These are phyloP conservation scores for Leucocoprinus leucothites DNA, from an alignment of 768 basidiomycete species.

Conservation along the genomic window DNA sequence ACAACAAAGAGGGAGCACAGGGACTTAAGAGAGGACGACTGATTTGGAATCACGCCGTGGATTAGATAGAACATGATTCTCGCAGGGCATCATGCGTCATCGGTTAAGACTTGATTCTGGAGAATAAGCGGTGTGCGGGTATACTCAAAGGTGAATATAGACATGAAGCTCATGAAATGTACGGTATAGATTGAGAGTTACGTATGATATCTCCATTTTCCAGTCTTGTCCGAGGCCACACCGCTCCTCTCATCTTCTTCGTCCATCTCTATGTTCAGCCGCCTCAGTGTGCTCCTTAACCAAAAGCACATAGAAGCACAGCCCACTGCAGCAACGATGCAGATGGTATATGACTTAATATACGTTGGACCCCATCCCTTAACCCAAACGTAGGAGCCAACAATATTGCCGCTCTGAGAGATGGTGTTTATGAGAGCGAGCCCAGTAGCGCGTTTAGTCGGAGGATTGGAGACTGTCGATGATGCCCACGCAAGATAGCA, in stretches of 20 bases:
- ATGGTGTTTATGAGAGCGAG: conserved; percentile 81
- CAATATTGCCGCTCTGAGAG: conserved; percentile 79
- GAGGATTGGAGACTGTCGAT: conserved; percentile 53
- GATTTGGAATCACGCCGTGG: too few relatives aligned
- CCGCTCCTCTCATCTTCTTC: conserved; percentile 31
- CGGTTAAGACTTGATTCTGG: too few relatives aligned
- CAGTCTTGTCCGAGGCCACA: conserved; percentile 29
- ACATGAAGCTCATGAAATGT: too few relatives aligned
- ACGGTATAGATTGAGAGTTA: not conserved
- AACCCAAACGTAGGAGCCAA: conserved; percentile 80
- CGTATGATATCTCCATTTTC: conserved; percentile 10
- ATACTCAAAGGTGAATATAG: too few relatives aligned
- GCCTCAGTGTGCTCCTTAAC: conserved; percentile 44
- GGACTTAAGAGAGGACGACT: too few relatives aligned
- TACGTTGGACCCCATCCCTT: conserved; percentile 69
- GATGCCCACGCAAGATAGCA: conserved; percentile 56
- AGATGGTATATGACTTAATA: conserved; percentile 67
- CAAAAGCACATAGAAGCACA: conserved; percentile 47
- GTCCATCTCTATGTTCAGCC: conserved; percentile 38
- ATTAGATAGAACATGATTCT: too few relatives aligned
- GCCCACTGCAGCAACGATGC: conserved; percentile 53
- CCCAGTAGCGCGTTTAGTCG: conserved; percentile 87
- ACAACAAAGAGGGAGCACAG: too few relatives aligned
- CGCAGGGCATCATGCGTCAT: too few relatives aligned
- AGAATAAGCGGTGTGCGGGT: too few relatives aligned